Evolutionary conservation across 164 flowering plant genomes (phyloP), one percentile per base, ranked within the genome.

Genomic region (Aristolochia fimbriata): DNA sequence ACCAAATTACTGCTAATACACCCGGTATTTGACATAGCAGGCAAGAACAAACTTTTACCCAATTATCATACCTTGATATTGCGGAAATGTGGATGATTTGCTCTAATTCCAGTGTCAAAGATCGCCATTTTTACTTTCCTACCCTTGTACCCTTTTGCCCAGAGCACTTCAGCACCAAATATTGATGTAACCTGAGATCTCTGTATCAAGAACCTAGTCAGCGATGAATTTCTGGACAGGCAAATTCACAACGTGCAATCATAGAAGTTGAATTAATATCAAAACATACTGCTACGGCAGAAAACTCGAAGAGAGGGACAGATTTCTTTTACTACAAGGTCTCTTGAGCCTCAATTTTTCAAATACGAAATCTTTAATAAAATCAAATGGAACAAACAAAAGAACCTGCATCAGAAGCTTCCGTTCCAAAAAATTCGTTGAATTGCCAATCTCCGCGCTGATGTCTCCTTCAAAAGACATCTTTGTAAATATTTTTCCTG

Each of bases 21-120:
- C 9, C 43, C 8, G 43, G 43, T 37, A 37, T 37, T 31, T 10
- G 12, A 10, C 43, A 37, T 37, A 37, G 12, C 43, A 3, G 11
- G 43, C 43, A 37, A 37, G 43, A 37, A 37, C 43, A 37, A 7
- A 3, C 43, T 37, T 3, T 0, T 37, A 10, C 9, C 31, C 21
- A 16, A 19, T 49, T 15, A 16, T 13, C 33, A 37, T 80, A 90
- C 99, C 97, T 90, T 90, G 54, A 93, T 90, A 68, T 90, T 88
- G 21, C 97, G 96, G 65, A 93, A 93, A 76, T 93, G 99, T 23
- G 99, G 97, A 66, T 93, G 99, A 73, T 88, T 64, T 52, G 84
- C 79, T 47, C 99, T 83, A 65, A 93, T 93, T n/a, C 99, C 99
- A 64, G 97, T 90, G 61, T 90, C 99, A 74, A 93, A 93, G 60